phyloP scores from a whole-genome alignment of 2,329 filamentous ascomycete species.

The Chalara sp. region DNA sequence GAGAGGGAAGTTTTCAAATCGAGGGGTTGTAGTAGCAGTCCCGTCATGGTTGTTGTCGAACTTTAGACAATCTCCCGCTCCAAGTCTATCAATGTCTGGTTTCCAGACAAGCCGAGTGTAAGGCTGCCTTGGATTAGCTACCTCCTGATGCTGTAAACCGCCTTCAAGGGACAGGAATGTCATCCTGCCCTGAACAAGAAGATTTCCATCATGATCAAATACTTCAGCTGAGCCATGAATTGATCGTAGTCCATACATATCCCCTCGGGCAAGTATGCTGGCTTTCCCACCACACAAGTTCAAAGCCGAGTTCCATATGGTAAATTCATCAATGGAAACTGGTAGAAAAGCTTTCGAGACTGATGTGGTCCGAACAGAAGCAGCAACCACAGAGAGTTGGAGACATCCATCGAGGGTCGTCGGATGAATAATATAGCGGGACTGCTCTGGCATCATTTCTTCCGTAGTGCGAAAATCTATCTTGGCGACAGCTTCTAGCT shows the following conservation, averaged over 20 bases:
- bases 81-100: neutral
- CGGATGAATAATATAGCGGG: neutral
- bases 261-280: neutral
- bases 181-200: neutral
- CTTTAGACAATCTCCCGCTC: neutral
- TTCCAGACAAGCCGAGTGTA: neutral
- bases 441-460: neutral
- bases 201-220: neutral
- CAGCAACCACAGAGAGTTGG: neutral
- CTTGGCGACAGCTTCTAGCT: neutral
- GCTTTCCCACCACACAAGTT: neutral
- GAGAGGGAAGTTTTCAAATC: neutral
- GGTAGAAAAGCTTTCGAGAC: neutral
- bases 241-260: neutral
- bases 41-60: neutral
- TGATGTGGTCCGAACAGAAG: neutral
- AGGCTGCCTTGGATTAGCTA: neutral
- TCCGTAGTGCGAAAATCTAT: neutral
- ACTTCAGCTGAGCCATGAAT: neutral
- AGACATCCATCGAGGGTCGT: neutral
- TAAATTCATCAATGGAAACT: neutral
- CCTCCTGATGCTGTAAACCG: neutral
- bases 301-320: neutral
- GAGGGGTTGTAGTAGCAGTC: neutral
- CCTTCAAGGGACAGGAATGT: neutral